Base-by-base conservation (phyloP, 495 filamentous ascomycete species). In the Hyaloscypha finlandica region DNA sequence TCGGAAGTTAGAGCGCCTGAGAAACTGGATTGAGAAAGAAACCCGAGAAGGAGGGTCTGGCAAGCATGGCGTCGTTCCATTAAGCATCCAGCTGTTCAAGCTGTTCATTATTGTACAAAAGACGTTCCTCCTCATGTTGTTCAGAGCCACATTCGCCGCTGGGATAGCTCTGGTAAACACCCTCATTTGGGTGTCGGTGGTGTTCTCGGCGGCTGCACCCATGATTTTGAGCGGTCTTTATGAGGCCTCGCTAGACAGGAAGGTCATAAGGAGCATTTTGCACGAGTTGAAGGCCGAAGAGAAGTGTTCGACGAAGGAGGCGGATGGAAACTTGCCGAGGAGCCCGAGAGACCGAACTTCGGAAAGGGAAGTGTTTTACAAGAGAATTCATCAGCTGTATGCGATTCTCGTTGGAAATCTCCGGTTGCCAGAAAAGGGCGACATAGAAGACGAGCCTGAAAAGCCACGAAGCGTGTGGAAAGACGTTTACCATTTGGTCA, bases 141-240 rank as follows among this genome's bases (percentile, higher is more conserved):
- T 71, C 37, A 62, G 74, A 19, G 68, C 74, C 30, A 58, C 71
- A 4, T 73, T 71, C 3, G 76, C 76, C 2, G 64, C 73, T 6
- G 6, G 70, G 5, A 65, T 79, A 22, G 71, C 74, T 22, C 68
- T 71, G 8, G 32, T 77, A 16, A 76, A 79, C 61, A 79, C 77
- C 6, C 58, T 78, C 8, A 65, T 73, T 37, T 79, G 77, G 77
- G 71, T 76, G 66, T 37, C 63, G 14, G 19, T 65, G 9, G 53
- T 57, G 54, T 78, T 79, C 52, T 74, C 77, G 8, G 71, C 77
- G 30, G 74, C 77, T 1, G 76, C 75, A 1, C 78, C 78, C 0
- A 80, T 79, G 74, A 55, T 78, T 25, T 31, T 79, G 9, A 79
- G 78, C 56, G 78, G 77, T 0, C 63, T 80, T 2, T 80, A 78